These are phyloP conservation scores for Asterochloris sp. DNA, from an alignment of 139 green algal genomes.

Conservation along the genomic window DNA sequence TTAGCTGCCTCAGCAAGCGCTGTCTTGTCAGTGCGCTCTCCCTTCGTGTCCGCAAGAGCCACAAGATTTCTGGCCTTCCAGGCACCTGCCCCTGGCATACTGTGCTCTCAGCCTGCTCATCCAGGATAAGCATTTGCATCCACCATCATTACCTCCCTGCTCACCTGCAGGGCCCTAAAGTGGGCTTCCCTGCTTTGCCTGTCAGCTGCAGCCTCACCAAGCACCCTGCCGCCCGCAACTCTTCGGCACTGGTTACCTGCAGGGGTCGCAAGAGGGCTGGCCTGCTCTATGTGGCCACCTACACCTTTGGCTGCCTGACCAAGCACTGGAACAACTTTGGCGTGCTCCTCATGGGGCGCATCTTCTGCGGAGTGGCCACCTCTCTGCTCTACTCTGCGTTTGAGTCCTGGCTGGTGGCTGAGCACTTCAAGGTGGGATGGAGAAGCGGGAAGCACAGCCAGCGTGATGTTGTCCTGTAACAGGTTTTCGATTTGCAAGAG, in stretches of 20 bases:
- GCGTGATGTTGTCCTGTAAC: too few species aligned
- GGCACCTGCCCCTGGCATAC: too few species aligned
- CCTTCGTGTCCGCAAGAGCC: too few species aligned
- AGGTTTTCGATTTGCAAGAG: too few species aligned
- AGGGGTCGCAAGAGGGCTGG: constrained; percentile 87
- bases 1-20: too few species aligned
- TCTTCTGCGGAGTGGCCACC: constrained; percentile 97
- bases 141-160: too few species aligned
- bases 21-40: too few species aligned
- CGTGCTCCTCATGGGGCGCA: constrained; percentile 85
- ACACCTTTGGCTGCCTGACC: constrained; percentile 87
- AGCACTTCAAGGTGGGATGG: constrained; percentile 75
- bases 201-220: too few species aligned
- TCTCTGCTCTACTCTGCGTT: constrained; percentile 96
- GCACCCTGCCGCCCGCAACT: not conserved
- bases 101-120: too few species aligned
- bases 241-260: constrained; percentile 7
- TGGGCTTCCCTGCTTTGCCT: not conserved
- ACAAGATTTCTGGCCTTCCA: too few species aligned
- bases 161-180: not conserved
- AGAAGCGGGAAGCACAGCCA: not conserved
- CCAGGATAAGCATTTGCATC: too few species aligned
- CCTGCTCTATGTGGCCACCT: constrained; percentile 84
- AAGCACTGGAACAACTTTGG: constrained; percentile 93
- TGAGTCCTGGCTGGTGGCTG: constrained; percentile 93